A percentile compares a stretch with the other conserved stretches of the same genome.
Evolutionary conservation across 768 basidiomycete species (phyloP).

Genomic region (Naganishia kalamii): DNA sequence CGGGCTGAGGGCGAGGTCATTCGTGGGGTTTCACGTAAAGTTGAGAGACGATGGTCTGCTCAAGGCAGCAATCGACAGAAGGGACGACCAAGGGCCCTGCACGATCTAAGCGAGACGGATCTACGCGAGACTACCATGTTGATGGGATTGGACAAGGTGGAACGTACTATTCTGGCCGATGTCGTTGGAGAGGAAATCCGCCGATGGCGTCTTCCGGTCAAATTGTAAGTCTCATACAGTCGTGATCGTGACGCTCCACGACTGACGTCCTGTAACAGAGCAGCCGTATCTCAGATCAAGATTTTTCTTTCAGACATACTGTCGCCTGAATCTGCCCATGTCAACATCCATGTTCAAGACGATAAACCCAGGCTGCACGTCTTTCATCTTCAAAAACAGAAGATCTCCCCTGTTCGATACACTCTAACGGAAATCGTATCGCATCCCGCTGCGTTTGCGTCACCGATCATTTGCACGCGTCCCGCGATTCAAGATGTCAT

Average conservation of each 20-base stretch:
- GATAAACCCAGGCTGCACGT: neutral
- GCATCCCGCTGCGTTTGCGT: slow-evolving; percentile 47
- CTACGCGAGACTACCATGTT: slow-evolving; percentile 45
- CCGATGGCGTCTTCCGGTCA: neutral
- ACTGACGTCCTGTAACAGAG: neutral
- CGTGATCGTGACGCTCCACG: neutral
- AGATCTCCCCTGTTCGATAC: neutral
- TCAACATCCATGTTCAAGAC: slow-evolving; percentile 33
- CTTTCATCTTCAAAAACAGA: slow-evolving; percentile 10
- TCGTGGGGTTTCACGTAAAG: slow-evolving; percentile 10
- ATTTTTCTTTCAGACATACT: slow-evolving; percentile 29
- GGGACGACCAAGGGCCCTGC: neutral
- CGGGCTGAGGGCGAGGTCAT: slow-evolving; percentile 17
- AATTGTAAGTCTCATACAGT: neutral
- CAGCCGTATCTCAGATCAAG: neutral
- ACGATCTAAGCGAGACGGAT: slow-evolving; percentile 30
- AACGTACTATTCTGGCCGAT: slow-evolving; percentile 29
- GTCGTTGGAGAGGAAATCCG: slow-evolving; percentile 33
- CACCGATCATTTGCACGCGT: slow-evolving; percentile 61
- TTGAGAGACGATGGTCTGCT: slow-evolving; percentile 1
- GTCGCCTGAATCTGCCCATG: slow-evolving; percentile 20
- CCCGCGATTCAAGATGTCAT: slow-evolving; percentile 63
- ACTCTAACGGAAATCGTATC: neutral
- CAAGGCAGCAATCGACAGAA: slow-evolving; percentile 3
- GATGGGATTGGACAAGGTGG: slow-evolving; percentile 41